Evolutionary conservation across 257 asterid species (phyloP), one percentile per base, ranked within the genome.

Genomic region (Solanum rostratum): DNA sequence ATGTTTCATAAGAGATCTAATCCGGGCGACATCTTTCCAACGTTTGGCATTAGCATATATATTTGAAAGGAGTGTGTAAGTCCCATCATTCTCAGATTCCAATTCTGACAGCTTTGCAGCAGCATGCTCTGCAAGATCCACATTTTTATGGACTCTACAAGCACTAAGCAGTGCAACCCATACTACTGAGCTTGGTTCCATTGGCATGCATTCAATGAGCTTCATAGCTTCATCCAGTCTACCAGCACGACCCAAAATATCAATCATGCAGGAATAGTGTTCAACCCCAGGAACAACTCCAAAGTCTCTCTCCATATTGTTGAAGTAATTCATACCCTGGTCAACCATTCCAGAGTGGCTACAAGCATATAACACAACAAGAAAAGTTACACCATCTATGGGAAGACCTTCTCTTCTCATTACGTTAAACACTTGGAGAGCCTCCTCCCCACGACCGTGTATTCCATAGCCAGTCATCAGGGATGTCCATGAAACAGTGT

Each of bases 321-420:
- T 45, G 80, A 96, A 96, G 89, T 91, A 96, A 84, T 90, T 69
- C 53, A 92, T 91, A n/a, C 99, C 99, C 68, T 53, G 45, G 15
- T 92, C 97, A 43, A 94, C 91, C 92, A 93, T 90, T 60, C 99
- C 99, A 45, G 97, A 96, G 90, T 96, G 99, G 90, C 98, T 94
- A 84, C 99, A 96, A 39, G 99, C 95, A 88, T 94, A 93, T 33
- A 96, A 91, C 83, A 94, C 91, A 60, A 96, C 98, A 81, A 96
- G 91, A 73, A 92, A 93, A 88, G 98, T 92, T 41, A 96, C 91
- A 46, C 94, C 97, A 86, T 96, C 99, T 79, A 93, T 81, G 3
- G 84, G 84, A 20, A 93, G 81, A 71, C 94, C 93, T 46, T 87
- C 87, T 62, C 50, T 78, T 55, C 87, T 86, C 97, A 96, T 94